phyloP scores from a whole-genome alignment of 208 protist species.

The Phytomonas sp. region DNA sequence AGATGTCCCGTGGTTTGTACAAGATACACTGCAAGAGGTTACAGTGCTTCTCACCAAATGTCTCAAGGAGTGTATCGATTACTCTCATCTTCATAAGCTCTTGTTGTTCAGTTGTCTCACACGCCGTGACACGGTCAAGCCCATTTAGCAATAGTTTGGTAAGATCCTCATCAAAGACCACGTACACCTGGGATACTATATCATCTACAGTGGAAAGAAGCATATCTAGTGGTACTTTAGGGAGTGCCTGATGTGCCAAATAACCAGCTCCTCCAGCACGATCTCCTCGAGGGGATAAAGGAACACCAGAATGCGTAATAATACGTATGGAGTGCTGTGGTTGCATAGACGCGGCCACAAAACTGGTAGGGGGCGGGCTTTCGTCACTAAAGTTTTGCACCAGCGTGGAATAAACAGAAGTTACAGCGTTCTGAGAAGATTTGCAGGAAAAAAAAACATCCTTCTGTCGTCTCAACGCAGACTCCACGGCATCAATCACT shows the following conservation, averaged over 20 bases:
- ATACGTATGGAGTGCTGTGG: conserved; percentile 60
- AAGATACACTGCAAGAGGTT: conserved; percentile 81
- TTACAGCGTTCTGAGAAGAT: not conserved
- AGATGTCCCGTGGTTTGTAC: conserved; percentile 72
- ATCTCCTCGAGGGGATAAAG: conserved; percentile 72
- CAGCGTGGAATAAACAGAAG: not conserved
- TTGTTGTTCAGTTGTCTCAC: conserved; percentile 53
- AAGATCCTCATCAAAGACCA: conserved; percentile 81
- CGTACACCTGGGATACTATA: conserved; percentile 86
- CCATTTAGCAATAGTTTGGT: conserved; percentile 86
- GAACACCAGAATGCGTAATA: conserved; percentile 59
- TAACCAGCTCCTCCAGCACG: conserved; percentile 49
- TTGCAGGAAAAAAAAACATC: not conserved
- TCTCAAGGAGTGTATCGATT: conserved; percentile 71
- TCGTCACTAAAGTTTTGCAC: not conserved
- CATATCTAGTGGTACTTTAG: conserved; percentile 74
- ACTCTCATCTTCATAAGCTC: conserved; percentile 53
- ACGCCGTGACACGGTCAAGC: conserved; percentile 70
- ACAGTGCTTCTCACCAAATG: conserved; percentile 71
- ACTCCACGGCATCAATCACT: not conserved
- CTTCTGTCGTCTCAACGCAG: not conserved
- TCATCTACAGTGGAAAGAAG: conserved; percentile 81
- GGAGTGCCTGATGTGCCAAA: conserved; percentile 42
- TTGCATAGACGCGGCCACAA: conserved; percentile 61
- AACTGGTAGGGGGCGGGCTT: conserved; percentile 17